These are phyloP conservation scores for Withania somnifera DNA, from an alignment of 305 asterid genomes.

Conservation along the genomic window DNA sequence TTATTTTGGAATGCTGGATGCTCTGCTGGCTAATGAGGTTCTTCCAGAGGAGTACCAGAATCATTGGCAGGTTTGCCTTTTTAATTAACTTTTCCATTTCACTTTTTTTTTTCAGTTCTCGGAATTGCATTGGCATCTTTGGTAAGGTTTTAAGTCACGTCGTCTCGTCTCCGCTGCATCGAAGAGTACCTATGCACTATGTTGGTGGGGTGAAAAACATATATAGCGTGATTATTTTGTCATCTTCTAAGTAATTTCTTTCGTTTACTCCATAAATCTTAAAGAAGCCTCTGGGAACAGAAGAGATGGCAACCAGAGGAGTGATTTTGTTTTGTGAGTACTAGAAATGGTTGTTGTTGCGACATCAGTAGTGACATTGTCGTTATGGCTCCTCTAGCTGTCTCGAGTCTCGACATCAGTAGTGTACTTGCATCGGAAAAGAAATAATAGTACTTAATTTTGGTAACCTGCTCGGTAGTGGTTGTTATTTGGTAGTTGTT, in stretches of 20 bases:
- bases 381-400: not conserved
- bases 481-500: not conserved
- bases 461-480: not conserved
- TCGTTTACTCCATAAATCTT: not conserved
- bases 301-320: not conserved
- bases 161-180: no score
- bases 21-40: conserved; percentile 32
- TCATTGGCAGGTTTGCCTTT: conserved; percentile 22
- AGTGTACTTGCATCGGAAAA: not conserved
- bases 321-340: not conserved
- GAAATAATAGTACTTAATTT: not conserved
- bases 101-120: not conserved
- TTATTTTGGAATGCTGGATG: conserved; percentile 44
- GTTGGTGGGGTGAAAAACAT: not conserved
- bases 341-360: not conserved
- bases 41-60: conserved; percentile 40
- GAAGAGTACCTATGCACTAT: no score
- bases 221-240: not conserved
- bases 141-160: not conserved
- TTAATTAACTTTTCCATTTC: not conserved
- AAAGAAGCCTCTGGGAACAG: not conserved
- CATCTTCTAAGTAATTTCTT: not conserved
- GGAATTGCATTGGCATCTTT: not conserved
- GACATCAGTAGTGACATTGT: not conserved
- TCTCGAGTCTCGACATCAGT: not conserved